Evolutionary conservation across 345 rosid genomes (phyloP), one percentile per base, ranked within the genome.

Genomic region (Noccaea caerulescens): DNA sequence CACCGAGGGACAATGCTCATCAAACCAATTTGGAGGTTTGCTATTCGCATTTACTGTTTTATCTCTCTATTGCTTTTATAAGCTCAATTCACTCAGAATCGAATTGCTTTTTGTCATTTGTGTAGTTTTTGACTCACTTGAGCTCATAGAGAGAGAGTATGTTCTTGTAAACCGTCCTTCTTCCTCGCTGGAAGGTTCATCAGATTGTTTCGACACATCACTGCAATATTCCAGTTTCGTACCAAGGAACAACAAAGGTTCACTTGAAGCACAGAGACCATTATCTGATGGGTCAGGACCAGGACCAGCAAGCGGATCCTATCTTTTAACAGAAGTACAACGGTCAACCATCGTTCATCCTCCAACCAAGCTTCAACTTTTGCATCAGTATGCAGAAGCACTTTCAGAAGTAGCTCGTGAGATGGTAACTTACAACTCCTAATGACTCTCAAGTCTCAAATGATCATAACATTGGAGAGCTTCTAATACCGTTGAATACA

Each of bases 141-240:
- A 84, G 80, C 85, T 83, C 47, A 86, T 90, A 58, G 96, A 86
- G 80, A 84, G 83, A 62, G 93, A 84, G 34, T 90, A 90, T 69
- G 97, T 90, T 69, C 82, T 88, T 63, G 92, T 90, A 42, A 77
- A 82, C 59, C 77, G 76, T 47, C 86, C 79, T 76, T 81, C 71
- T 75, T 68, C 79, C 52, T 89, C 91, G 6, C 50, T 55, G 66
- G 92, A 79, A 41, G 83, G 72, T 62, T 79, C 84, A 60, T 87
- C 94, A n/a, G 89, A 68, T 71, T 81, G 68, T 80, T 76, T 79
- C 34, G 93, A 69, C 41, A 52, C 87, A 64, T 88, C 93, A 41
- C 43, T 85, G 63, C 88, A 78, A 80, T 87, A 84, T 56, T 58
- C 66, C 51, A 60, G 54, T 65, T 58, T 67, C 69, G 70, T 75